phyloP scores from a whole-genome alignment of 163 green algal genomes.

The Scenedesmus sp. region DNA sequence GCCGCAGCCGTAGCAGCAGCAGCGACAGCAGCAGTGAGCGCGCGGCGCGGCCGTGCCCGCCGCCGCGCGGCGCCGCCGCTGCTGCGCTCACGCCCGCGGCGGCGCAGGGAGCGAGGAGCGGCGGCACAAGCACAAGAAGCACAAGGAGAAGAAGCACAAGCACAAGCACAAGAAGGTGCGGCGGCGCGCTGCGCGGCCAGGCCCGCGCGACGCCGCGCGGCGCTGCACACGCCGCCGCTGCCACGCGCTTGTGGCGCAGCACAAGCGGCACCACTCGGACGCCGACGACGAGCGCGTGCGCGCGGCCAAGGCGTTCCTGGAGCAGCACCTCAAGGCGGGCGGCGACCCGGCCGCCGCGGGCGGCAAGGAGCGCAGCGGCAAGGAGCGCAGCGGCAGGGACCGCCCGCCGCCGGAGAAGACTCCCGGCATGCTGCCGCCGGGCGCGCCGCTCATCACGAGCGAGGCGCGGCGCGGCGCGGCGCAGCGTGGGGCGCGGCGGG shows the following conservation, averaged over 20 bases:
- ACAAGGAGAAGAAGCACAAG: slow-evolving; percentile 45
- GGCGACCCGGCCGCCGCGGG: slow-evolving; percentile 7
- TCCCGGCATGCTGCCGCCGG: background rate
- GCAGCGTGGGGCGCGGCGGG: too few relatives aligned
- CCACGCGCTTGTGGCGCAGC: background rate
- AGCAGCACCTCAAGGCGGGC: slow-evolving; percentile 51
- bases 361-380: background rate
- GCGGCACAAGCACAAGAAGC: slow-evolving; percentile 45
- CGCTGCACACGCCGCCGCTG: too few relatives aligned
- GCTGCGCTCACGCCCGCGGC: too few relatives aligned
- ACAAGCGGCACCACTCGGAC: slow-evolving; percentile 20
- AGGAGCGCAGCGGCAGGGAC: background rate
- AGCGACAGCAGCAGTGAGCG: too few relatives aligned
- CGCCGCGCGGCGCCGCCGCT: too few relatives aligned
- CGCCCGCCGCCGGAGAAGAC: background rate
- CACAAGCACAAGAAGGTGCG: slow-evolving; percentile 45
- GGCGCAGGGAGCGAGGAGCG: too few relatives aligned
- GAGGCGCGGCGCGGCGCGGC: slow-evolving; percentile 1
- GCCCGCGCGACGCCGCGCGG: too few relatives aligned
- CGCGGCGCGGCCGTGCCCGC: too few relatives aligned
- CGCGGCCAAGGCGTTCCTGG: slow-evolving; percentile 50
- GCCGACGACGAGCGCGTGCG: slow-evolving; percentile 14
- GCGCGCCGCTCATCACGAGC: background rate
- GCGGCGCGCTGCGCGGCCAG: too few relatives aligned
- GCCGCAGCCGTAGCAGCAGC: too few relatives aligned